These are phyloP conservation scores for Pseudogymnoascus sp. DNA, from an alignment of 2,329 filamentous ascomycete species.

Conservation along the genomic window DNA sequence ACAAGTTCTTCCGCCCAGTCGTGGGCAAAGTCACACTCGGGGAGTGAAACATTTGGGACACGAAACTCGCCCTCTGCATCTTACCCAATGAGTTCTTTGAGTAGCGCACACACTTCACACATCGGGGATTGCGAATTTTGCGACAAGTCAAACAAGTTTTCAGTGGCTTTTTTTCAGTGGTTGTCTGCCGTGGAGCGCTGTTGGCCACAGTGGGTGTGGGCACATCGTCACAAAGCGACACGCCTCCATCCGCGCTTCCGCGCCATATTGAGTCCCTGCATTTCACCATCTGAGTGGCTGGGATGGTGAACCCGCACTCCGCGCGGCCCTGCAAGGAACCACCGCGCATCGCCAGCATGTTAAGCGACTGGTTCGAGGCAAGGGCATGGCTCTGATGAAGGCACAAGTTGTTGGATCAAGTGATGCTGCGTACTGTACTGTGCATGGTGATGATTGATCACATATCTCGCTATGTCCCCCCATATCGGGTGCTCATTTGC, in stretches of 20 bases:
- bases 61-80: neutral
- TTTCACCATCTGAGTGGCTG: constrained; percentile 3
- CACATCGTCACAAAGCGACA: neutral
- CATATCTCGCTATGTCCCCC: neutral
- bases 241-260: neutral
- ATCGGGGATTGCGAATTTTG: neutral
- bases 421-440: neutral
- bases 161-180: neutral
- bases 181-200: neutral
- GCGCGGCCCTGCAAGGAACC: neutral
- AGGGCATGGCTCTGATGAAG: neutral
- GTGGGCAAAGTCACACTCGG: neutral
- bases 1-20: neutral
- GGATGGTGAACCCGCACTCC: constrained; percentile 5
- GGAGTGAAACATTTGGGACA: neutral
- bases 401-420: neutral
- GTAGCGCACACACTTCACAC: neutral
- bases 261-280: constrained; percentile 3
- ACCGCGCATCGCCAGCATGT: neutral
- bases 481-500: neutral
- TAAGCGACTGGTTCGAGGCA: neutral
- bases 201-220: neutral
- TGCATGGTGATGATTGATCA: neutral
- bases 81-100: neutral
- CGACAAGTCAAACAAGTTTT: neutral